Evolutionary conservation across 768 basidiomycete species (phyloP).

Genomic region (Cystofilobasidium bisporidii): DNA sequence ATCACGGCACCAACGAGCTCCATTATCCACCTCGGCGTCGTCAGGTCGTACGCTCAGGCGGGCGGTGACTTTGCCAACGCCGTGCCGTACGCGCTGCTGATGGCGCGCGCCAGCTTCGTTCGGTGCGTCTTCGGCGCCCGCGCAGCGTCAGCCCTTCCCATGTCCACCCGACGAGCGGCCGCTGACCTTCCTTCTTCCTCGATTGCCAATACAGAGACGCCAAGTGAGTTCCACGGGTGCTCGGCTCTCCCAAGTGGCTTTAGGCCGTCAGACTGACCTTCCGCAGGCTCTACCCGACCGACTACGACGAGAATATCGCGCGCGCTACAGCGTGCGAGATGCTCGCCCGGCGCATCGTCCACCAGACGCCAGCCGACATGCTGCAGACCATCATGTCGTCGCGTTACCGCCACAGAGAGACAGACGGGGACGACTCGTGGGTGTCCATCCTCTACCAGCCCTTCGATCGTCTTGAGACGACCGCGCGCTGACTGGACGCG

Average conservation of each 20-base stretch:
- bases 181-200: too few relatives aligned
- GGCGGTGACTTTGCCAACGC: slow-evolving; percentile 83
- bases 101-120: slow-evolving; percentile 21
- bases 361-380: slow-evolving; percentile 55
- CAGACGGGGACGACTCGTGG: slow-evolving; percentile 61
- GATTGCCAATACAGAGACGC: too few relatives aligned
- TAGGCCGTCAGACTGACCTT: too few relatives aligned
- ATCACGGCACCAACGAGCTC: slow-evolving; percentile 71
- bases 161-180: too few relatives aligned
- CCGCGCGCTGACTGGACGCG: too few relatives aligned
- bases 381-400: slow-evolving; percentile 59
- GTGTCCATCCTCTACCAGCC: too few relatives aligned
- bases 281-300: slow-evolving; percentile 16
- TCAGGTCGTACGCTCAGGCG: slow-evolving; percentile 63
- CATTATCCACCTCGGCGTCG: slow-evolving; percentile 64
- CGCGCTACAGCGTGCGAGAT: slow-evolving; percentile 73
- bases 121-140: slow-evolving; percentile 3
- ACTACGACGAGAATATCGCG: slow-evolving; percentile 56
- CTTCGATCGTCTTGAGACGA: too few relatives aligned
- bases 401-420: slow-evolving; percentile 60
- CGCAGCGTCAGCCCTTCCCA: too few relatives aligned
- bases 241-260: too few relatives aligned
- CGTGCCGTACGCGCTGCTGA: slow-evolving; percentile 46
- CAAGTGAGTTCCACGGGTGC: too few relatives aligned
- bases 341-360: slow-evolving; percentile 68